These are phyloP conservation scores for Pichia manshurica DNA, from an alignment of 805 yeast species.

Conservation along the genomic window DNA sequence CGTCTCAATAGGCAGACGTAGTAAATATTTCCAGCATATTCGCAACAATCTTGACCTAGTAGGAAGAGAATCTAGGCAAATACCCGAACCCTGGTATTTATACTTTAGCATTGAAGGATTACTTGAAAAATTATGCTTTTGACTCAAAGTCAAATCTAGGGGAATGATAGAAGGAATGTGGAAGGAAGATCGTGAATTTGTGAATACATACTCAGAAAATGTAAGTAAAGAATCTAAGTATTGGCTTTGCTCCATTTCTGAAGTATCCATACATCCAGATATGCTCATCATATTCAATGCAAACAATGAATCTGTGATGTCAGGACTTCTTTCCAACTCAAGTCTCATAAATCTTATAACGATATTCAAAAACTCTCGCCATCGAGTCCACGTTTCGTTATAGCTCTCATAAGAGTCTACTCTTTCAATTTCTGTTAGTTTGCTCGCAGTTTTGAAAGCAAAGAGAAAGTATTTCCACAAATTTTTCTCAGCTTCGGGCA, in stretches of 20 bases:
- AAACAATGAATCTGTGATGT: not conserved
- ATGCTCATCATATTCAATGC: not conserved
- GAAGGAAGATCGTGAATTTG: not conserved
- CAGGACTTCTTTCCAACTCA: not conserved
- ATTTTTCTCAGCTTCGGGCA: slow-evolving; percentile 2
- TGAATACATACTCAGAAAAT: slow-evolving; percentile 4
- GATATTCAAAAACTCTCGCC: slow-evolving; percentile 10
- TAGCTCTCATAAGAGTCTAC: slow-evolving; percentile 8
- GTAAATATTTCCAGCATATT: slow-evolving; percentile 1
- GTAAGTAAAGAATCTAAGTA: slow-evolving; percentile 5
- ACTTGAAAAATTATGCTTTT: slow-evolving; percentile 1
- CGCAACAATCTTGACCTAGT: not conserved
- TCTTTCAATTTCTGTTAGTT: slow-evolving; percentile 4
- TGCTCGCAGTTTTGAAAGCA: slow-evolving; percentile 8
- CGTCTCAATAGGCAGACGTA: not conserved
- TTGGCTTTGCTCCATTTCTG: not conserved
- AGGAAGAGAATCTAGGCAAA: slow-evolving; percentile 8
- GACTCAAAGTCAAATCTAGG: slow-evolving; percentile 6
- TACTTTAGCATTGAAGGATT: slow-evolving; percentile 3
- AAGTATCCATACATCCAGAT: not conserved
- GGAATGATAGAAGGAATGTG: slow-evolving; percentile 2
- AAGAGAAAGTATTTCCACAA: slow-evolving; percentile 8
- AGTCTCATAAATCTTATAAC: slow-evolving; percentile 2
- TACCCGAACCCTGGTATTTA: not conserved
- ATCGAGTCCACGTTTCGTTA: slow-evolving; percentile 9